Conservation (phyloP, 306 rosid species). For the Trichosanthes cucumerina region DNA sequence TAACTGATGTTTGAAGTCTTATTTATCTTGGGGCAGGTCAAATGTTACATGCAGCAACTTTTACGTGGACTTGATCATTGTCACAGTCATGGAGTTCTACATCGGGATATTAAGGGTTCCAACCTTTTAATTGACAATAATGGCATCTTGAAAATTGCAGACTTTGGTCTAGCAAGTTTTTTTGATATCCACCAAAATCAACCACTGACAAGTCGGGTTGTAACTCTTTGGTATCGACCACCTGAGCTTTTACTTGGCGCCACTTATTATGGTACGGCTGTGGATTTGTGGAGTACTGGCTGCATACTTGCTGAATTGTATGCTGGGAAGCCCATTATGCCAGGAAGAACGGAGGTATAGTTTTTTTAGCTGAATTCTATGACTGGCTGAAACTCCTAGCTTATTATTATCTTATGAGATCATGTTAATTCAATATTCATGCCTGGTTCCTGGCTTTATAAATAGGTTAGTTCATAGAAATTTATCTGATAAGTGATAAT, state of each 20-base stretch:
- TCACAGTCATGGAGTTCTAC: constrained; percentile 74
- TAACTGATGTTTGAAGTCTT: constrained; percentile 9
- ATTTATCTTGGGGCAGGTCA: constrained; percentile 51
- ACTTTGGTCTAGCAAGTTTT: constrained; percentile 85
- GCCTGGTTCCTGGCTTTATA: neutral
- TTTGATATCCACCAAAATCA: constrained; percentile 65
- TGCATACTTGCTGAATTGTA: constrained; percentile 90
- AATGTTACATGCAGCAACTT: constrained; percentile 94
- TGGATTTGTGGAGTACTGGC: constrained; percentile 91
- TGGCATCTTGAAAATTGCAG: constrained; percentile 78
- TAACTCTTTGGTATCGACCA: constrained; percentile 90
- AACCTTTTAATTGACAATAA: constrained; percentile 81
- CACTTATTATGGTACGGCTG: constrained; percentile 72
- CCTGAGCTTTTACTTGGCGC: constrained; percentile 96
- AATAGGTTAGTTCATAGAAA: neutral
- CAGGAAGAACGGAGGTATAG: constrained; percentile 88
- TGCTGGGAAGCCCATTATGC: constrained; percentile 93
- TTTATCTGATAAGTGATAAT: neutral
- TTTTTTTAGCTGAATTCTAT: neutral
- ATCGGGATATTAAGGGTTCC: constrained; percentile 93
- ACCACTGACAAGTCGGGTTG: constrained; percentile 86
- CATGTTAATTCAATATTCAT: neutral
- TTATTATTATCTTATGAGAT: neutral
- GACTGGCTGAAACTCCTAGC: neutral
- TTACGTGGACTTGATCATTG: constrained; percentile 78